Evolutionary conservation across 2,329 filamentous ascomycete genomes (phyloP), one percentile per base, ranked within the genome.

Genomic region (Botrytis medusae): DNA sequence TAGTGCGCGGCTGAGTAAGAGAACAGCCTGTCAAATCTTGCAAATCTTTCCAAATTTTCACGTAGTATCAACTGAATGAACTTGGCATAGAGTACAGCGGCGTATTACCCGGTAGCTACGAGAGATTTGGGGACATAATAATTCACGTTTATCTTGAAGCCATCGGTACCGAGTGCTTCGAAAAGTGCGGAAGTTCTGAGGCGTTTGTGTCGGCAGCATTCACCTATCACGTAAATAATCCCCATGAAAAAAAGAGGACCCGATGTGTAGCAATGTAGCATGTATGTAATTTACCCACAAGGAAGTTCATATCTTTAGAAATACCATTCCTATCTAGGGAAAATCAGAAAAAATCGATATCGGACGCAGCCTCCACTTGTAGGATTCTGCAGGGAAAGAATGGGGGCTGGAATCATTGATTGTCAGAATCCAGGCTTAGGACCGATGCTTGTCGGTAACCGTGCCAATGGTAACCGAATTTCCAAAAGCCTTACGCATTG

Each of bases 401-500:
- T 60, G 71, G 62, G 71, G 62, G 71, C 54, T 32, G 12, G 29
- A 42, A 68, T n/a, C 37, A 37, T 60, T 72, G 51, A 69, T 72
- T 72, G 63, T 32, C 42, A 6, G 32, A 46, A 48, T 40, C 14
- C 16, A 61, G 9, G n/a, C 37, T 29, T 60, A 57, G 40, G 62
- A 29, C 32, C 71, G 61, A 72, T 68, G 40, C 48, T 68, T 67
- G 25, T 48, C 54, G 32, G 25, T 46, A 68, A 72, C 20, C 29
- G 9, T 40, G 20, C 62, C 40, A 72, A 64, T 71, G 54, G 64
- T 2, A 46, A 46, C 32, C 29, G 22, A 20, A 61, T 25, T 42
- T 60, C 48, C 65, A n/a, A 60, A 20, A 69, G 62, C 71, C 63
- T 61, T 72, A 68, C 54, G 62, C 71, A 61, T 70, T 68, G 62